Conservation (phyloP, 2,329 filamentous ascomycete species). For the Scedosporium dehoogii region DNA sequence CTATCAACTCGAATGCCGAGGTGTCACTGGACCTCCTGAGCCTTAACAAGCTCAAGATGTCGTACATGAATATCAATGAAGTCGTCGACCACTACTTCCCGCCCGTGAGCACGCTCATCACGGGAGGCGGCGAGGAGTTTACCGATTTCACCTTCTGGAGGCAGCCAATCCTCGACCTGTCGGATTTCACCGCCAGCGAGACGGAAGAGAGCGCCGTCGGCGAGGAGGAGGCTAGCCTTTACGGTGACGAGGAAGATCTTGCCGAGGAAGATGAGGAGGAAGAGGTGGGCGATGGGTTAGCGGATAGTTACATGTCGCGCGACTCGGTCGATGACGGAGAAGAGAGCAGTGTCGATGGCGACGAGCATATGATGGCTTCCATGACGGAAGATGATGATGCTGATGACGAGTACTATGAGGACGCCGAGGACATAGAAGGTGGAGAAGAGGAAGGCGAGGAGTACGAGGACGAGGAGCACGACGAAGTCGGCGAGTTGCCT, state of each 20-base stretch:
- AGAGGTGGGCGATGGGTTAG: conserved; percentile 31
- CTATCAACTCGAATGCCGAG: conserved; percentile 96
- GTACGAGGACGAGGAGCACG: neutral
- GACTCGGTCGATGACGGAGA: conserved; percentile 35
- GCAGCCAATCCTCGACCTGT: conserved; percentile 70
- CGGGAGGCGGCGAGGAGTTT: conserved; percentile 84
- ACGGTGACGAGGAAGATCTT: conserved; percentile 42
- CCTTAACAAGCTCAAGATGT: conserved; percentile 91
- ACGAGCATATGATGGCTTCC: conserved; percentile 23
- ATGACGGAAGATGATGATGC: conserved; percentile 18
- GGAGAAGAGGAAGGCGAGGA: conserved; percentile 30
- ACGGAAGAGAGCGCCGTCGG: conserved; percentile 20
- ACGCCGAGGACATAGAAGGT: conserved; percentile 28
- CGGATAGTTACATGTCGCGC: conserved; percentile 45
- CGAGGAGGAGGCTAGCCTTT: conserved; percentile 29
- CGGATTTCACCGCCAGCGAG: conserved; percentile 82
- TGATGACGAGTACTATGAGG: conserved; percentile 30
- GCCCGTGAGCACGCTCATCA: conserved; percentile 75
- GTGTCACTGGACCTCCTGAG: conserved; percentile 84
- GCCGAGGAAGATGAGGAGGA: conserved; percentile 38
- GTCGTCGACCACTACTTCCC: conserved; percentile 98
- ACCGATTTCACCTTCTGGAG: conserved; percentile 98
- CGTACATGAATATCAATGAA: conserved; percentile 93
- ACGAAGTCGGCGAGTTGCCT: conserved; percentile 7
- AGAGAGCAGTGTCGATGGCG: conserved; percentile 9